These are phyloP conservation scores for Acanthamoeba castellanii DNA, from an alignment of 208 protist species.

Conservation along the genomic window DNA sequence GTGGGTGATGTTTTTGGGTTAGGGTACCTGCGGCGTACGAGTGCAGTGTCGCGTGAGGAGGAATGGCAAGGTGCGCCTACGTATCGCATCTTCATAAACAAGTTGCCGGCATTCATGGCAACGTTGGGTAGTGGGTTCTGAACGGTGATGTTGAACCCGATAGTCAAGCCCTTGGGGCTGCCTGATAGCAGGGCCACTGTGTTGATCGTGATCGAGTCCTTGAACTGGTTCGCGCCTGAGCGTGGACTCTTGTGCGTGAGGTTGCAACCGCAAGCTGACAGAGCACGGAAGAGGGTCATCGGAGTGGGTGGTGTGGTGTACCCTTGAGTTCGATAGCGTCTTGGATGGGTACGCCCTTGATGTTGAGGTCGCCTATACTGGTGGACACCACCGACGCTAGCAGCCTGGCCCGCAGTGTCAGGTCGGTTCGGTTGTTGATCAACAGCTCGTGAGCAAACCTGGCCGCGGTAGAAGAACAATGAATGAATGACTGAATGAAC, in stretches of 20 bases:
- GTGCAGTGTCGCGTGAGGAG: not conserved
- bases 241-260: not conserved
- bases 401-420: not conserved
- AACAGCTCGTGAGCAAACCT: not conserved
- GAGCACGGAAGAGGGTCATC: not conserved
- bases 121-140: constrained; percentile 54
- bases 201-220: not conserved
- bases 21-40: too few species aligned
- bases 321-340: not conserved
- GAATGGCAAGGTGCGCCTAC: not conserved
- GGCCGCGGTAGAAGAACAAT: not conserved
- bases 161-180: not conserved
- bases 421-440: not conserved
- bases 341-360: not conserved
- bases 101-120: not conserved
- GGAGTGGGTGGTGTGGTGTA: not conserved
- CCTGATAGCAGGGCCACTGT: not conserved
- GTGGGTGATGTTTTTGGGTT: too few species aligned
- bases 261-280: not conserved
- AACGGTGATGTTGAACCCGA: constrained; percentile 40
- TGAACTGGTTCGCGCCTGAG: constrained; percentile 60
- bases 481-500: too few species aligned
- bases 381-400: not conserved
- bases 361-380: constrained; percentile 41
- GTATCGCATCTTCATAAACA: not conserved